Conservation (phyloP, 1,284 basidiomycete species). For the Malassezia sp. region DNA sequence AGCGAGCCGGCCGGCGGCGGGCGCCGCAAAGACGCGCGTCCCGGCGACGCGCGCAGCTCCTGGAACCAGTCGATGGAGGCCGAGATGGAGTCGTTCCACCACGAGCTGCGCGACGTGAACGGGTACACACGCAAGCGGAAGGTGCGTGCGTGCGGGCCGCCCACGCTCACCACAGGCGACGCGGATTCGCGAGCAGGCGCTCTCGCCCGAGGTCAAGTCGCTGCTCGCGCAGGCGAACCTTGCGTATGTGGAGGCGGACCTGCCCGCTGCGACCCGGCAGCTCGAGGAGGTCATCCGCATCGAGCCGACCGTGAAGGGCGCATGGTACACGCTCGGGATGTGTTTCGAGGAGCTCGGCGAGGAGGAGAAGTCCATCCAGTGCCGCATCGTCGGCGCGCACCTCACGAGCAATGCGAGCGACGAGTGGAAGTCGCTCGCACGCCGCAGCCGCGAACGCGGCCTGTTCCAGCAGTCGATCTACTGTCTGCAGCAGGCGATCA, state of each 20-base stretch:
- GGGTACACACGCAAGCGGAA: conserved; percentile 25
- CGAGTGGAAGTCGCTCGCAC: conserved; percentile 70
- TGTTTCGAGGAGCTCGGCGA: conserved; percentile 23
- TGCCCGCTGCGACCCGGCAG: conserved; percentile 61
- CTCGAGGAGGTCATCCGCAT: conserved; percentile 88
- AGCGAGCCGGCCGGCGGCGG: conserved; percentile 22
- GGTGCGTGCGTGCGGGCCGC: conserved; percentile 13
- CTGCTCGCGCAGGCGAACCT: conserved; percentile 77
- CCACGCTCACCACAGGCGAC: conserved; percentile 15
- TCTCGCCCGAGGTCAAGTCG: conserved; percentile 69
- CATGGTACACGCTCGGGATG: conserved; percentile 76
- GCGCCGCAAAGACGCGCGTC: conserved; percentile 13
- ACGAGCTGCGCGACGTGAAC: conserved; percentile 31
- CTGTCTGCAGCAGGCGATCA: conserved; percentile 74
- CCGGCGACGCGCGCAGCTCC: not conserved
- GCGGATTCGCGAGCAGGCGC: conserved; percentile 28
- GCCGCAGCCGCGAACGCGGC: conserved; percentile 54
- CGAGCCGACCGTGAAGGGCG: conserved; percentile 69
- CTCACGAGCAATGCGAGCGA: conserved; percentile 63
- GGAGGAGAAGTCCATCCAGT: conserved; percentile 59
- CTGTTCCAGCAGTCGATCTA: conserved; percentile 77
- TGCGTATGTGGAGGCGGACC: conserved; percentile 64
- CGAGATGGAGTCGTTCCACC: conserved; percentile 35
- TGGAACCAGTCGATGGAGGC: conserved; percentile 36
- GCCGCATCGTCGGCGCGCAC: conserved; percentile 81